Percentiles rank a stretch among this genome's conserved stretches.
These are phyloP conservation scores for Skeletonema marinoi DNA, from an alignment of 108 stramenopile genomes.

Conservation along the genomic window DNA sequence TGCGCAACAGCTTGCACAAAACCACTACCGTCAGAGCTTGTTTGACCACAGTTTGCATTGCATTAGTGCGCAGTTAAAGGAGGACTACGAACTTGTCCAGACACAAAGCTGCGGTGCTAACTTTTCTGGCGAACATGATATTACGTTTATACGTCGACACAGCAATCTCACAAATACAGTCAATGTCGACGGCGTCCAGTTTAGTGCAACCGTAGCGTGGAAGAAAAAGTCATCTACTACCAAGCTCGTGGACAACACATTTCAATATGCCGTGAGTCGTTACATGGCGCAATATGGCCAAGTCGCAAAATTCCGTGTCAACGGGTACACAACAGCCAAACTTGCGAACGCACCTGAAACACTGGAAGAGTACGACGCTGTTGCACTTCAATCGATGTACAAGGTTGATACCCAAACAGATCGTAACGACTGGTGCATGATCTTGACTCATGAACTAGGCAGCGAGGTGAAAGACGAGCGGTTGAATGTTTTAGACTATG, in stretches of 20 bases:
- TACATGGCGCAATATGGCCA: background rate
- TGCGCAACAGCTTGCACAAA: background rate
- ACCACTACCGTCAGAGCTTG: background rate
- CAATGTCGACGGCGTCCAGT: too few species aligned
- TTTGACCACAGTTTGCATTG: background rate
- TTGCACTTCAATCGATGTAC: background rate
- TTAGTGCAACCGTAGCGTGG: too few species aligned
- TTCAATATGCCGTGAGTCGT: background rate
- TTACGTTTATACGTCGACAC: background rate
- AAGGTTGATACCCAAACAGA: background rate
- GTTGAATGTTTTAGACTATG: background rate
- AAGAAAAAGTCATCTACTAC: too few species aligned
- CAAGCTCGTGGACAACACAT: too few species aligned
- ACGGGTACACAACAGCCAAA: background rate
- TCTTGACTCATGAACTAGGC: background rate
- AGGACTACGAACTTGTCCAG: background rate
- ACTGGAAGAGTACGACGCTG: background rate
- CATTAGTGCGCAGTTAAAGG: background rate
- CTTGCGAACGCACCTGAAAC: background rate
- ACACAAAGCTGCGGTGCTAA: background rate
- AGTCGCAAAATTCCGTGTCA: background rate
- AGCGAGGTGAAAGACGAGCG: background rate
- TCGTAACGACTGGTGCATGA: background rate
- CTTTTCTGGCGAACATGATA: background rate
- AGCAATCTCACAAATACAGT: too few species aligned